Percentiles rank a stretch among this genome's conserved stretches.
Evolutionary conservation across 2,329 filamentous ascomycete species (phyloP).

Genomic region (Sarocladium strictum): DNA sequence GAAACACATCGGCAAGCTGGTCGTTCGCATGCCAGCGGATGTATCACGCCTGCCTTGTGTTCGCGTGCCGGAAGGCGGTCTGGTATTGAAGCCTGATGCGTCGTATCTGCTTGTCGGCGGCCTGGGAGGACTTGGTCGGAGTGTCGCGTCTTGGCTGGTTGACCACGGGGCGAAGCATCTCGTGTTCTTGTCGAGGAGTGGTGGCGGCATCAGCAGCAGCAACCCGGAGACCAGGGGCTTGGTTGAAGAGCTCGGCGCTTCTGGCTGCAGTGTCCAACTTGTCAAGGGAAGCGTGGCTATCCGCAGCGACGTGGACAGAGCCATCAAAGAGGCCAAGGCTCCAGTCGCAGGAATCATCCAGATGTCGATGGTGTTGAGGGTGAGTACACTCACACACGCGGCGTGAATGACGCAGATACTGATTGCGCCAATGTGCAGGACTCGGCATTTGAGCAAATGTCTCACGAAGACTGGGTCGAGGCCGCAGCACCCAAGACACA

Average conservation of each 20-base stretch:
- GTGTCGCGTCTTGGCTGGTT: slow-evolving; percentile 42
- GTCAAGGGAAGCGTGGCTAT: slow-evolving; percentile 27
- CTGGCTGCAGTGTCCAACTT: slow-evolving; percentile 20
- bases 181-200: slow-evolving; percentile 42
- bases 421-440: slow-evolving; percentile 5
- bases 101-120: slow-evolving; percentile 26
- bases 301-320: slow-evolving; percentile 20
- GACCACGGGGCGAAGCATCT: slow-evolving; percentile 40
- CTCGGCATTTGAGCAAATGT: slow-evolving; percentile 22
- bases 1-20: slow-evolving; percentile 16
- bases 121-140: slow-evolving; percentile 24
- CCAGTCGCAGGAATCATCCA: slow-evolving; percentile 35
- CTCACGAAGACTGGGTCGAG: slow-evolving; percentile 22
- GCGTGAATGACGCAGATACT: not conserved
- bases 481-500: slow-evolving; percentile 23
- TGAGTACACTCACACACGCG: not conserved
- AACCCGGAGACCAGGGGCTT: slow-evolving; percentile 12
- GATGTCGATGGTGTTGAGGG: slow-evolving; percentile 28
- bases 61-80: not conserved
- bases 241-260: slow-evolving; percentile 18
- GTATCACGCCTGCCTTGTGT: not conserved
- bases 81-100: slow-evolving; percentile 14
- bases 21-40: slow-evolving; percentile 13
- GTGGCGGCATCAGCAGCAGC: slow-evolving; percentile 14
- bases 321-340: slow-evolving; percentile 15